Evolutionary conservation across 306 rosid genomes (phyloP), one percentile per base, ranked within the genome.

Genomic region (Heteromeles arbutifolia): DNA sequence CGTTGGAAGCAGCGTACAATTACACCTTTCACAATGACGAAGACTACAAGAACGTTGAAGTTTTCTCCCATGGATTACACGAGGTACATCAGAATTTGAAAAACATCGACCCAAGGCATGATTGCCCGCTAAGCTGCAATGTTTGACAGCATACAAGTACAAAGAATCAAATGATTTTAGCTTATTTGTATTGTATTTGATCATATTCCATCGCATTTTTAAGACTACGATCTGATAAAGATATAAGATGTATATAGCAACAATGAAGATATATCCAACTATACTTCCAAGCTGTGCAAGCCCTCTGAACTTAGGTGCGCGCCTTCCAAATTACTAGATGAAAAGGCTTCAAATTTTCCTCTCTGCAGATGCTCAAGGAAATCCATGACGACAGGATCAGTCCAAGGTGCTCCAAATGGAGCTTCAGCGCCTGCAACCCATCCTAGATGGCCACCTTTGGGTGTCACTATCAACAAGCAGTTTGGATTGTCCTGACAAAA

Each of bases 391-490:
- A 89, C 61, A 5, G 86, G 86, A 86, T 95, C 97, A 25, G 97
- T 86, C 98, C 98, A 95, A 52, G 98, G 98, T 59, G 86, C 86
- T 72, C 98, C 97, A 5, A 80, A 29, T 14, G 98, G 98, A 73
- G 97, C 91, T 32, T 80, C 86, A 45, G 77, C 89, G 14, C 98
- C 98, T 53, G 98, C 98, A 77, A 95, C 91, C 98, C 97, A 92
- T 25, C 97, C 98, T 68, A 95, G 78, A 82, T 95, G 98, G 18
- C 98, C 97, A 29, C 98, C 98, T 83, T 92, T 80, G 34, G 98
- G 88, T 53, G 98, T 95, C 88, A 95, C 96, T 72, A 92, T 78
- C 82, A 95, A 85, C 82, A 95, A 66, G 86, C 97, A 92, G 74
- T 95, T 87, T 22, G 93, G 88, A 82, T 95, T 95, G 78, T 85